Conservation (phyloP, 257 asterid genomes). For the Jaltomata sinuosa region DNA sequence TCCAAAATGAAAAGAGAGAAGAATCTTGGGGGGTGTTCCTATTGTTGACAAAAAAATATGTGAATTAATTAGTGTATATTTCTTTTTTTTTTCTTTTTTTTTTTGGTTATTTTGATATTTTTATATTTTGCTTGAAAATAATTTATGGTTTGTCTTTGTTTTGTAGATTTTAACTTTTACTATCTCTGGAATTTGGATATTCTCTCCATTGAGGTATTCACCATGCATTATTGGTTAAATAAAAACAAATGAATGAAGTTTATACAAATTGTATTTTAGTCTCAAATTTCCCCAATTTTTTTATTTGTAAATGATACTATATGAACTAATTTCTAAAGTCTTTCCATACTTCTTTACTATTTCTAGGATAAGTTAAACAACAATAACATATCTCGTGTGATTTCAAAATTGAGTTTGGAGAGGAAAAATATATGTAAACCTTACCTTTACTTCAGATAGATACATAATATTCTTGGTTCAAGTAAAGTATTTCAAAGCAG, state of each 20-base stretch:
- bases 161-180: not conserved
- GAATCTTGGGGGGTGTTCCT: not conserved
- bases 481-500: not conserved
- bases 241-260: not conserved
- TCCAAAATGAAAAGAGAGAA: not conserved
- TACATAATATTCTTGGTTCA: not conserved
- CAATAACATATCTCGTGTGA: not conserved
- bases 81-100: not conserved
- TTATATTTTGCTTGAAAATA: not conserved
- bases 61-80: slow-evolving; percentile 5
- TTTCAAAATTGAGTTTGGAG: accelerated
- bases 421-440: not conserved
- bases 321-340: not conserved
- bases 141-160: slow-evolving; percentile 7
- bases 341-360: not conserved
- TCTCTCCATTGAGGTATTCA: not conserved
- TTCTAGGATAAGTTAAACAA: not conserved
- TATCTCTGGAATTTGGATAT: not conserved
- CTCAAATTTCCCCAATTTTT: not conserved
- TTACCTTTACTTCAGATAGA: accelerated
- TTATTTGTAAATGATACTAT: not conserved
- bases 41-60: not conserved
- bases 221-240: not conserved
- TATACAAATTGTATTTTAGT: not conserved
- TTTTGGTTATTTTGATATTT: not conserved